Evolutionary conservation across 2,329 filamentous ascomycete genomes (phyloP), one percentile per base, ranked within the genome.

Genomic region (Stemphylium vesicarium): DNA sequence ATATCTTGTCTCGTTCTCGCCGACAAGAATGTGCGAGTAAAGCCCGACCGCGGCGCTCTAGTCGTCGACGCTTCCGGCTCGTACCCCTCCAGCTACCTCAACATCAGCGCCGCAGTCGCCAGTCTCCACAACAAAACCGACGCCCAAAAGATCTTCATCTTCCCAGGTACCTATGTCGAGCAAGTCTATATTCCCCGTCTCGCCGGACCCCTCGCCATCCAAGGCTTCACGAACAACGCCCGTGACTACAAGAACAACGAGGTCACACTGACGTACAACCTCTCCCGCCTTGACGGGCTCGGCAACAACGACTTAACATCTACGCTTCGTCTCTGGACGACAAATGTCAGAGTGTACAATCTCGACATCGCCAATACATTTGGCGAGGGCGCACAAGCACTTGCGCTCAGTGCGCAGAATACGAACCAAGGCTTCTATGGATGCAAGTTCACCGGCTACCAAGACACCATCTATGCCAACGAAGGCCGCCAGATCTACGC

Each of bases 311-410:
- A 87, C 56, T 71, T 70, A 49, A 85, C 79, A 10, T 75, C 70
- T 4, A 82, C 80, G 0, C 65, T 81, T 5, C 74, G 79, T 26
- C 73, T 76, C 8, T 73, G 71, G 64, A 78, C 81, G 1, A 68
- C 67, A 1, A 78, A 82, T 56, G 80, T 86, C 47, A 81, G 80
- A 56, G 64, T 86, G 9, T 88, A 87, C 73, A 88, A 87, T 54
- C 72, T 88, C 58, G 82, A 85, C 64, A 75, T 84, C 3, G 79
- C 77, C 44, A 85, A 85, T 48, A 64, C 62, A 1, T 62, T 59
- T 41, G 66, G 66, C 16, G n/a, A 49, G 4, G 64, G 39, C 6
- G 57, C 60, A 1, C 62, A 84, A 62, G 81, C 79, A 7, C 74
- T 85, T 38, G 83, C 83, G 0, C 58, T 85, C 4, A 79, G 78